These are phyloP conservation scores for Dipteronia dyeriana DNA, from an alignment of 345 rosid species.

Conservation along the genomic window DNA sequence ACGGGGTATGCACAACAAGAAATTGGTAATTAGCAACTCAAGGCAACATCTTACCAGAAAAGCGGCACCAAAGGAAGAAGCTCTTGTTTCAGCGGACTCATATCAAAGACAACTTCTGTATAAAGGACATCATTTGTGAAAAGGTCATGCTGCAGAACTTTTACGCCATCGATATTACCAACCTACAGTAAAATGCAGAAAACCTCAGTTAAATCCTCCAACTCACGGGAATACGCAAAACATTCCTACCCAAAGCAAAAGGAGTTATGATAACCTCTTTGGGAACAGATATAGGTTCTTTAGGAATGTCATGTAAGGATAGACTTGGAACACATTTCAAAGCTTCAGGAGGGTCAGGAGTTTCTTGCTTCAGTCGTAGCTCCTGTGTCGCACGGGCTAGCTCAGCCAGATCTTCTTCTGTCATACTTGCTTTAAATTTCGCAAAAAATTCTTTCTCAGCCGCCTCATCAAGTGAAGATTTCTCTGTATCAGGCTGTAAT, in stretches of 20 bases:
- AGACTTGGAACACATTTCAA: conserved; percentile 82
- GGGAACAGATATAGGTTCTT: conserved; percentile 76
- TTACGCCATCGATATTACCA: conserved; percentile 83
- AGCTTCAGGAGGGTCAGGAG: conserved; percentile 96
- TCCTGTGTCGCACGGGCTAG: conserved; percentile 85
- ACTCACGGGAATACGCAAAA: not conserved
- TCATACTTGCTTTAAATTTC: conserved; percentile 77
- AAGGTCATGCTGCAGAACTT: conserved; percentile 86
- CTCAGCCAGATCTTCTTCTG: conserved; percentile 92
- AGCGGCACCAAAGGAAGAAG: conserved; percentile 90
- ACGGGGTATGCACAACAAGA: conserved; percentile 10
- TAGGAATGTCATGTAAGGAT: conserved; percentile 76
- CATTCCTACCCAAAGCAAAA: conserved; percentile 11
- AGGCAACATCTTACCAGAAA: conserved; percentile 70
- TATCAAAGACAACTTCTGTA: conserved; percentile 83
- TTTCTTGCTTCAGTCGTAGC: conserved; percentile 84
- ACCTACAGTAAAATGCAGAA: conserved; percentile 43
- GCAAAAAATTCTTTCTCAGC: conserved; percentile 72
- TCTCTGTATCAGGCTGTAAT: conserved; percentile 89
- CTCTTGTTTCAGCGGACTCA: conserved; percentile 81
- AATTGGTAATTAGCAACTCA: conserved; percentile 15
- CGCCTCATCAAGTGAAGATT: conserved; percentile 79
- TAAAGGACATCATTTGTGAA: conserved; percentile 96
- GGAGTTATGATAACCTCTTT: conserved; percentile 54
- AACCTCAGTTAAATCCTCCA: conserved; percentile 7